Evolutionary conservation across 2,329 filamentous ascomycete genomes (phyloP), one percentile per base, ranked within the genome.

Genomic region (Fusarium staphyleae): DNA sequence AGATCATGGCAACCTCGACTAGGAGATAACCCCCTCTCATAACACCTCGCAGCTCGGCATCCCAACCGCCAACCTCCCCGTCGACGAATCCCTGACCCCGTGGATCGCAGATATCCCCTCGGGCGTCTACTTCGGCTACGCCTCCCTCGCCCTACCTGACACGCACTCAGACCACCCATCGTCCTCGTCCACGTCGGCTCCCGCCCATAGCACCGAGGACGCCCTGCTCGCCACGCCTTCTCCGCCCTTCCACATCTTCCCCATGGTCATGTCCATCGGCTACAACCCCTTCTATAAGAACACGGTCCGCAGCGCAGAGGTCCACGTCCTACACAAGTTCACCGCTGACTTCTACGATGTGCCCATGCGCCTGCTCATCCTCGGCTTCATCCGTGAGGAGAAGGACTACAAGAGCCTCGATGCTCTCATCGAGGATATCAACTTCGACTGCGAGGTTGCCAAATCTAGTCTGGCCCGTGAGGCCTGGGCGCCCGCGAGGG

Each of bases 221-320:
- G 57, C 58, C 11, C 57, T 61, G 24, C 44, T 59, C 12, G 39
- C 58, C 3, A 26, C 53, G 3, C 35, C 30, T 9, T 35, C 57
- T 52, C 65, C 69, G 7, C 39, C 48, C 40, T 71, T 73, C 60
- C 49, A 62, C 52, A 78, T 95, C 50, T 91, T 88, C 74, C 91
- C 91, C 1, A 95, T 96, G 83, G 92, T 96, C 62, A 90, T 97
- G 87, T 91, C 87, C 56, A 93, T 97, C 63, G 95, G 95, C 36
- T 98, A 93, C 83, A 99, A 98, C 75, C 95, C 95, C 0, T 98
- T 93, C 77, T 99, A 96, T 82, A 92, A 93, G 72, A 98, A 99
- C 80, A 87, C 83, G 4, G 86, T 90, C 39, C 87, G 91, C 57
- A 91, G 85, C 58, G 92, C 95, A 70, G 92, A 96, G 80, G 92